phyloP scores from a whole-genome alignment of 805 yeast genomes.

The Isabelozyma heimii region DNA sequence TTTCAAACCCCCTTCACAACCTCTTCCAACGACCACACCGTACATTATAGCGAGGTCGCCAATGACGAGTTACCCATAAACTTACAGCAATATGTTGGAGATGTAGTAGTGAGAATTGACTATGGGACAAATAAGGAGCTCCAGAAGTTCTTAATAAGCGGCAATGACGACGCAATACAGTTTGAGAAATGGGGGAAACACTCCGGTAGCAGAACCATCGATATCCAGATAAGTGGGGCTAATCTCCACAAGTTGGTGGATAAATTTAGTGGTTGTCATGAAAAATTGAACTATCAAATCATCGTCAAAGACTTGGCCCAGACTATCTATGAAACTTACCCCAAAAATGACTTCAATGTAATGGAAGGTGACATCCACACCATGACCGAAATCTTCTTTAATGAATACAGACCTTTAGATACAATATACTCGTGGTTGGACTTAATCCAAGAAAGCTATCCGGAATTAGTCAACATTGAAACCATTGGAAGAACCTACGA shows the following conservation, averaged over 20 bases:
- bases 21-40: background rate
- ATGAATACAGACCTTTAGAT: slow-evolving; percentile 62
- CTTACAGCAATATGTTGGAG: slow-evolving; percentile 37
- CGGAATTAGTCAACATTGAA: slow-evolving; percentile 61
- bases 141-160: slow-evolving; percentile 13
- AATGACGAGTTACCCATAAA: slow-evolving; percentile 35
- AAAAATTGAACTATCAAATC: slow-evolving; percentile 28
- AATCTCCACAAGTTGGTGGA: slow-evolving; percentile 18
- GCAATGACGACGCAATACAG: slow-evolving; percentile 6
- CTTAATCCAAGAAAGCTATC: slow-evolving; percentile 56
- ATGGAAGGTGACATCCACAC: slow-evolving; percentile 10
- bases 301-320: slow-evolving; percentile 59
- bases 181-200: slow-evolving; percentile 50
- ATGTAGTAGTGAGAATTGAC: slow-evolving; percentile 45
- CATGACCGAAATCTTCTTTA: slow-evolving; percentile 59
- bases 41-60: slow-evolving; percentile 29
- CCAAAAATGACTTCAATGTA: slow-evolving; percentile 17
- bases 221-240: slow-evolving; percentile 18
- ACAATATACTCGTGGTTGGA: slow-evolving; percentile 75
- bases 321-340: slow-evolving; percentile 54
- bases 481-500: slow-evolving; percentile 74
- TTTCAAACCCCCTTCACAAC: background rate
- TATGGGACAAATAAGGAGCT: slow-evolving; percentile 19
- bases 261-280: slow-evolving; percentile 12
- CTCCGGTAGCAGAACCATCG: slow-evolving; percentile 6